Evolutionary conservation across 2,329 filamentous ascomycete species (phyloP), one percentile per base, ranked within the genome.

Genomic region (Aspergillus latus): DNA sequence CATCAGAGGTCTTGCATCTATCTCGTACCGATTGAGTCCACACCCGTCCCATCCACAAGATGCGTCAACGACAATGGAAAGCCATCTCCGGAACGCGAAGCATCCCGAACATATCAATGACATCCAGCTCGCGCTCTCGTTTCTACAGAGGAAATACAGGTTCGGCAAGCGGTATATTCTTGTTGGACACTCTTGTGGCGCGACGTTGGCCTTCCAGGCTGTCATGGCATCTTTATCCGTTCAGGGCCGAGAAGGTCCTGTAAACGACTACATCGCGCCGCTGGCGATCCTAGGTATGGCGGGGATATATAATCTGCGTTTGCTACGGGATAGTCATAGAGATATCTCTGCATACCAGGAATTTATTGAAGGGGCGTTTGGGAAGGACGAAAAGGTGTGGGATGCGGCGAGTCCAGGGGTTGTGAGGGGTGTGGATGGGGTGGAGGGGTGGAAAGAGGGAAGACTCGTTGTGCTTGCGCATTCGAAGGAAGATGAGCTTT

Each of bases 61-160:
- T 49, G 60, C 62, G 1, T 7, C 30, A 34, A 62, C 3, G 51
- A 65, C 9, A 61, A 61, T 21, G 66, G 73, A 52, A 63, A 44
- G 7, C 21, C 39, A 29, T 13, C 39, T 64, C 53, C 74, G 74
- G 29, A 57, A 65, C 48, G 75, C 76, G 3, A 68, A 67, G 51
- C 78, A 79, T 61, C 77, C 77, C 4, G 74, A 78, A 36, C 78
- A 79, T 43, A 64, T 78, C n/a, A 56, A 66, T 40, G 77, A 80
- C 52, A 70, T 79, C 2, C 65, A 72, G 29, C 52, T 63, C 6
- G 77, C 75, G 0, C 66, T 80, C 1, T 62, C 61, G 1, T 73
- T 77, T 45, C 61, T 80, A 28, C 76, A 80, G 62, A 53, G 56
- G 11, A 73, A 68, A 29, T 78, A 77, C 52, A 57, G 53, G 0